Base-by-base conservation (phyloP, 2,329 filamentous ascomycete genomes). In the Sphaerostilbella broomeana region DNA sequence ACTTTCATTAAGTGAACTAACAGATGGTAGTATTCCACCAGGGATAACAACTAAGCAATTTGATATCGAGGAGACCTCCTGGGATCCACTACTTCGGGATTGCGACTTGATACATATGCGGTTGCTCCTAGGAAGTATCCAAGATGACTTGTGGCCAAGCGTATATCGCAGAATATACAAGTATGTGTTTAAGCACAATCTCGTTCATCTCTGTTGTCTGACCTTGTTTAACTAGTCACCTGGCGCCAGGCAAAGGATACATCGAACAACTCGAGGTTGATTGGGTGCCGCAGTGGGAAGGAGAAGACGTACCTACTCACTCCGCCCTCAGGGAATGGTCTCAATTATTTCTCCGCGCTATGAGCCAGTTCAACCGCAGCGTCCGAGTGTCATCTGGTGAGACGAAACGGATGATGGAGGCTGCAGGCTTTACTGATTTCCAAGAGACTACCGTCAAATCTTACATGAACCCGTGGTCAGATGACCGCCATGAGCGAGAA, bases 201-300 rank as follows among this genome's bases (percentile, higher is more conserved):
- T 8, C 12, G 9, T 13, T 6, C 6, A 3, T 5, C n/a, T 12
- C 19, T 15, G 32, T 19, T 4, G 8, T 12, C 13, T 28, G n/a
- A n/a, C n/a, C 36, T 40, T 13, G 40, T 18, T 20, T 32, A 19
- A 27, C 27, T 33, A 87, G 83, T 38, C 85, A 94, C 55, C 70
- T 95, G 18, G 79, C 79, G 51, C 86, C 87, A 2, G 81, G 81
- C 2, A 72, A 68, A 27, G 90, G 89, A 38, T 75, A 73, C 56
- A 72, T 95, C 40, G 89, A 97, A 61, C 87, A 94, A 50, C 77
- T 94, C 33, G 90, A 97, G 58, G 83, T 97, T 39, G 87, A 97
- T 60, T 85, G 85, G 61, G 69, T 75, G 33, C 86, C 87, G 13
- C 77, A 77, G 36, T 84, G 79, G 54, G 81, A 87, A 47, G 78